phyloP scores from a whole-genome alignment of 2,329 filamentous ascomycete species.

The Colletotrichum ledebouriae region DNA sequence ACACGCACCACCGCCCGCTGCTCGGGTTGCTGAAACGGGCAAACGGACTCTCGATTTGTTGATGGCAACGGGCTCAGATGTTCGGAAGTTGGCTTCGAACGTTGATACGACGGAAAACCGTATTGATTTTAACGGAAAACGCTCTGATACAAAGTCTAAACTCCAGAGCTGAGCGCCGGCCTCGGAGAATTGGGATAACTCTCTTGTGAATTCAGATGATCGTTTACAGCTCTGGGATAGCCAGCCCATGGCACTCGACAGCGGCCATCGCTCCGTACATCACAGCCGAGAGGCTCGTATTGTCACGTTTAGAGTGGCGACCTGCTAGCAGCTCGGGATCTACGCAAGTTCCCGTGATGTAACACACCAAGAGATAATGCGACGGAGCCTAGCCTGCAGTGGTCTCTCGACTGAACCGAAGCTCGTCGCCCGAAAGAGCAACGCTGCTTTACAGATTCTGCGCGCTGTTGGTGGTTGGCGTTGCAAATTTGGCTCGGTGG shows the following conservation, averaged over 20 bases:
- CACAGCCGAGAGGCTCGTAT: background rate
- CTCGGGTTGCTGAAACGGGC: conserved; percentile 22
- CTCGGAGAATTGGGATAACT: conserved; percentile 20
- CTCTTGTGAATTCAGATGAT: conserved; percentile 16
- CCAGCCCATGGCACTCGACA: background rate
- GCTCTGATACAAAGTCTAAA: conserved; percentile 33
- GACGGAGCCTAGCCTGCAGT: conserved; percentile 13
- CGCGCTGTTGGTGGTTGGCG: background rate
- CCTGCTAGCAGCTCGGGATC: background rate
- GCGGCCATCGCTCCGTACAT: conserved; percentile 12
- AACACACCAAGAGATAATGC: conserved; percentile 32
- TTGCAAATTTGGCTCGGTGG: background rate
- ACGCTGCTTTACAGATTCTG: background rate
- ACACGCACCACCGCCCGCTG: background rate
- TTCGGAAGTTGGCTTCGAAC: conserved; percentile 9
- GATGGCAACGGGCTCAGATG: background rate
- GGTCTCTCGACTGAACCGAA: background rate
- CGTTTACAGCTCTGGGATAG: conserved; percentile 9
- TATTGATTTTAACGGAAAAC: conserved; percentile 23
- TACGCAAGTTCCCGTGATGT: conserved; percentile 29
- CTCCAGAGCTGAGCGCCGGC: conserved; percentile 18
- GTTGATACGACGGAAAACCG: background rate
- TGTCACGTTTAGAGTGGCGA: background rate
- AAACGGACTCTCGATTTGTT: conserved; percentile 21
- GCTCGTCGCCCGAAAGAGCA: background rate